phyloP scores from a whole-genome alignment of 495 filamentous ascomycete genomes.

The Eremomyces bilateralis region DNA sequence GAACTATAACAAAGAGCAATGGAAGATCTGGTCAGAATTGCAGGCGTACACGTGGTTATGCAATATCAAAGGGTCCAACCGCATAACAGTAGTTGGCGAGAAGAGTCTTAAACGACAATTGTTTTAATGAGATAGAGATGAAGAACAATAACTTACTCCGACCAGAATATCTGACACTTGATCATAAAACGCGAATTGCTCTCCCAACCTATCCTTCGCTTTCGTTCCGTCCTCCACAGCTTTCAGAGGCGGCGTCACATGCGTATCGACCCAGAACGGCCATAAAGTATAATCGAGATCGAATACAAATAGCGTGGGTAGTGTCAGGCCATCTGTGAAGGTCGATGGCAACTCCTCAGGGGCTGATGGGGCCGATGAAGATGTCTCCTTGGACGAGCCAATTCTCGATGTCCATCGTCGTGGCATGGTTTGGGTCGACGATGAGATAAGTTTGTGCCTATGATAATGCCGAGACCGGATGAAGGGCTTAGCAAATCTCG shows the following conservation, averaged over 20 bases:
- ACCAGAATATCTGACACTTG: conserved; percentile 54
- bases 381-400: neutral
- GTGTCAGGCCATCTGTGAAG: conserved; percentile 54
- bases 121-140: neutral
- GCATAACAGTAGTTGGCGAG: too few relatives aligned
- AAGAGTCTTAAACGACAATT: too few relatives aligned
- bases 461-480: too few relatives aligned
- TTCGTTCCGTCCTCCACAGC: conserved; percentile 15
- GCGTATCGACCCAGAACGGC: conserved; percentile 95
- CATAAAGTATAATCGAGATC: conserved; percentile 95
- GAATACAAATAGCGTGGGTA: conserved; percentile 75
- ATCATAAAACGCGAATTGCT: conserved; percentile 61
- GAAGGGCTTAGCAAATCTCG: too few relatives aligned
- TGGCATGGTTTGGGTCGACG: too few relatives aligned
- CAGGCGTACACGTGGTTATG: too few relatives aligned
- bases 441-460: too few relatives aligned
- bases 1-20: too few relatives aligned
- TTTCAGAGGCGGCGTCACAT: conserved; percentile 65
- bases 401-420: too few relatives aligned
- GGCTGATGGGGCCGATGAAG: conserved; percentile 7
- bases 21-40: too few relatives aligned
- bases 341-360: conserved; percentile 21
- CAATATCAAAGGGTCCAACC: too few relatives aligned
- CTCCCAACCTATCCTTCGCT: conserved; percentile 35
- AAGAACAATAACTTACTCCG: conserved; percentile 24